Conservation (phyloP, 2,329 filamentous ascomycete genomes). For the Aureobasidium sp. region DNA sequence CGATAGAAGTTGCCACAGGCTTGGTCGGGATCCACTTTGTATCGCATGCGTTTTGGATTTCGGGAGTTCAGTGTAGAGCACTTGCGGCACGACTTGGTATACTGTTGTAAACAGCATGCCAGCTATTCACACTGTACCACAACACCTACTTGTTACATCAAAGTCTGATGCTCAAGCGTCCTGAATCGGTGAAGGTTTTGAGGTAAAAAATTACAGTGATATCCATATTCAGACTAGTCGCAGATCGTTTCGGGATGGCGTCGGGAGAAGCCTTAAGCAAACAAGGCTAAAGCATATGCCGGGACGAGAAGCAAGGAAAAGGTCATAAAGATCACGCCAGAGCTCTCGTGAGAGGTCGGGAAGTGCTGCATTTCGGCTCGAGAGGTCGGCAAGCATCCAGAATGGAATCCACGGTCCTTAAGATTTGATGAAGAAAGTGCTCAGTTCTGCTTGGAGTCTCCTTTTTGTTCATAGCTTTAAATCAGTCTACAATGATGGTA, state of each 20-base stretch:
- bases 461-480: background rate
- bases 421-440: background rate
- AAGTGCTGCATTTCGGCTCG: background rate
- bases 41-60: background rate
- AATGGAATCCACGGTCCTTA: background rate
- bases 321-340: background rate
- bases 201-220: background rate
- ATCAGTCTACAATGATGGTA: background rate
- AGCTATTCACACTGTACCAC: background rate
- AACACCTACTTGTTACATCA: background rate
- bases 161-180: background rate
- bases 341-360: background rate
- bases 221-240: background rate
- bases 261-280: background rate
- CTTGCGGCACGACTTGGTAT: background rate
- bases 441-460: background rate
- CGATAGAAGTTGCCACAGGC: constrained; percentile 6
- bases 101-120: background rate
- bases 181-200: background rate
- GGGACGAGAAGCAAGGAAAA: background rate
- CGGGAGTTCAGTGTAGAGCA: background rate
- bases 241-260: background rate
- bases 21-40: background rate
- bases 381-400: background rate
- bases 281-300: background rate